Evolutionary conservation across 805 yeast genomes (phyloP), one percentile per base, ranked within the genome.

Genomic region (Nadsonia fulvescens): DNA sequence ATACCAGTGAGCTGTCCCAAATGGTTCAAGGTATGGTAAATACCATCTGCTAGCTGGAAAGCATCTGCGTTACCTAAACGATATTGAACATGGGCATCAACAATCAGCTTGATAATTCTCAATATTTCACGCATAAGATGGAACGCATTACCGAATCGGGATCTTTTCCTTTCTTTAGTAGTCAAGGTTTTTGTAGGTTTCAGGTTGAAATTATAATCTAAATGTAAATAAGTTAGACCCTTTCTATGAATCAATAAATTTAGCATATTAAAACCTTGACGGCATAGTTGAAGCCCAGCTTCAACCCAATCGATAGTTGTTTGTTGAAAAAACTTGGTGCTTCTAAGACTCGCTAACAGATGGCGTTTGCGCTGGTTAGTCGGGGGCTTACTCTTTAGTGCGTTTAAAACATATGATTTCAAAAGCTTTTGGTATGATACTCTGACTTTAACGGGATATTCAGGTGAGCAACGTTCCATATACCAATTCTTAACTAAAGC

Each of bases 301-400:
- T 89, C 99, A 3, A 86, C 89, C 99, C 99, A 89, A 49, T 89
- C 98, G 25, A 89, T 71, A 0, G 83, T 63, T 0, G 98, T 86
- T 39, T 77, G 73, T 43, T 81, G 93, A 50, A 89, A 89, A 46
- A 67, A 89, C 42, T 79, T 83, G 1, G 98, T 89, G 23, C 63
- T 58, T 31, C 69, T 67, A 37, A 89, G 59, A 15, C 70, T 60
- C 34, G 66, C 68, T 14, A 89, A 45, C 8, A 89, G 52, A 20
- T 66, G 61, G 5, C 63, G 58, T 37, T 70, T 74, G 25, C 61
- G 59, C 23, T 51, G 60, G 16, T 55, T 53, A 2, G 58, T 52
- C 3, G 56, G 51, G 13, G 48, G 50, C 9, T 47, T 44, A 12
- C 56, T 58, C 31, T 70, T 78, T 15, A 89, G 53, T 30, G 71